Percentiles rank a stretch among this genome's conserved stretches.
These are phyloP conservation scores for Cyberlindnera americana DNA, from an alignment of 805 yeast species.

Conservation along the genomic window DNA sequence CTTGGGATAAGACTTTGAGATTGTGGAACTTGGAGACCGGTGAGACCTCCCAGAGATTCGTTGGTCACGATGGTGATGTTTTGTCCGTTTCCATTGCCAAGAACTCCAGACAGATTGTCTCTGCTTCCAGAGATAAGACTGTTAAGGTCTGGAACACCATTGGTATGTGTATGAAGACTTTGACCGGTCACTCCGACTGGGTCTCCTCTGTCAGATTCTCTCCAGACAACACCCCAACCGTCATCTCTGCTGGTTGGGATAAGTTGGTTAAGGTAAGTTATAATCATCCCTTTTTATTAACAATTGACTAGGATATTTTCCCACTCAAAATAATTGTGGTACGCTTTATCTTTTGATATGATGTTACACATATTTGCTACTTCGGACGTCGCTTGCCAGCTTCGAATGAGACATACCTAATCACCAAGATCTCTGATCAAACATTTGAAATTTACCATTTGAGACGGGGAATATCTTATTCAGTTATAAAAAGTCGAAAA, in stretches of 20 bases:
- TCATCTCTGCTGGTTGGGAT: conserved; percentile 98
- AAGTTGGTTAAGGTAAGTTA: conserved; percentile 96
- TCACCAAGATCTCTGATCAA: conserved; percentile 98
- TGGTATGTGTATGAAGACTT: conserved; percentile 94
- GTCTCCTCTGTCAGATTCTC: conserved; percentile 97
- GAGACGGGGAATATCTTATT: not conserved
- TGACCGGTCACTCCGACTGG: conserved; percentile 98
- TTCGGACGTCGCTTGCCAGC: conserved; percentile 75
- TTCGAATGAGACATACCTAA: conserved; percentile 92
- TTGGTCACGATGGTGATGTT: conserved; percentile 97
- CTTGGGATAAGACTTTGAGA: conserved; percentile 99
- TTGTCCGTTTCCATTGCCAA: conserved; percentile 94
- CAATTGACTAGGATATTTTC: not conserved
- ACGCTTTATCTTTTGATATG: conserved; percentile 43
- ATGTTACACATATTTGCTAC: conserved; percentile 96
- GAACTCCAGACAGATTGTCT: conserved; percentile 95
- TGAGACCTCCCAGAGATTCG: conserved; percentile 90
- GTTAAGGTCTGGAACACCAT: conserved; percentile 99
- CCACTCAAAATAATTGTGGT: not conserved
- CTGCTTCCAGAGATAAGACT: conserved; percentile 99
- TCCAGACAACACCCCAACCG: conserved; percentile 72
- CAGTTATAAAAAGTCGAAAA: too few relatives aligned
- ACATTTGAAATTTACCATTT: not conserved
- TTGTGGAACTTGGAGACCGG: conserved; percentile 97
- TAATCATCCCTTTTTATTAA: conserved; percentile 5